Base-by-base conservation (phyloP, 2,329 filamentous ascomycete genomes). In the Fusarium marasasianum region DNA sequence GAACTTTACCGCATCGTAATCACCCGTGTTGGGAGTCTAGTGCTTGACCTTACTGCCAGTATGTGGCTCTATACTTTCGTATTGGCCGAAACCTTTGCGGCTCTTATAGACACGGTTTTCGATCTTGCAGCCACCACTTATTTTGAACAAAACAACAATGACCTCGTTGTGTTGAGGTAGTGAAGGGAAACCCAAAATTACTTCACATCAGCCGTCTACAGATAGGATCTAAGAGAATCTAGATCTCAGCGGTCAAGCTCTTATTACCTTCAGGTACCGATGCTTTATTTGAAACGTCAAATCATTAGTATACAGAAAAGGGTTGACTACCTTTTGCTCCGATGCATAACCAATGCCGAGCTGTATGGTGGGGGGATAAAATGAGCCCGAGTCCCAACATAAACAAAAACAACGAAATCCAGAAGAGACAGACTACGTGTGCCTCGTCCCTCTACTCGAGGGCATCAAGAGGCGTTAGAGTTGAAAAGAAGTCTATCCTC, bases 251-350 rank as follows among this genome's bases (percentile, higher is more conserved):
- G 6, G 33, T 24, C 22, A 51, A 7, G 3, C 12, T 24, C 22
- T 35, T 5, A 2, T 14, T 24, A 11, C 22, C 2, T 50, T 20
- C 9, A 35, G 31, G 17, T 24, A 10, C 31, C 8, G 8, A 12
- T 5, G 3, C 12, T 24, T 14, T 7, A 24, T 51, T 10, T 7
- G 4, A 14, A 51, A 7, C 1, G 3, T 1, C 17, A 14, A 14
- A 6, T 4, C 11, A 8, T 18, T 14, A 10, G 15, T 20, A 6
- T 24, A 4, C 17, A 11, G 10, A 24, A 11, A 17, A 17, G 4
- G 9, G 6, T 8, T 20, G 6, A 24, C 12, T 35, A 10, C 6
- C 17, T 11, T 51, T 6, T 15, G 15, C 15, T 17, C 6, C n/a
- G n/a, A 20, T 6, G 6, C 10, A 22, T 29, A 9, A 4, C 26